Percentiles rank a stretch among this genome's conserved stretches.
Evolutionary conservation across 2,329 filamentous ascomycete genomes (phyloP).

Genomic region (Colletotrichum ledebouriae): DNA sequence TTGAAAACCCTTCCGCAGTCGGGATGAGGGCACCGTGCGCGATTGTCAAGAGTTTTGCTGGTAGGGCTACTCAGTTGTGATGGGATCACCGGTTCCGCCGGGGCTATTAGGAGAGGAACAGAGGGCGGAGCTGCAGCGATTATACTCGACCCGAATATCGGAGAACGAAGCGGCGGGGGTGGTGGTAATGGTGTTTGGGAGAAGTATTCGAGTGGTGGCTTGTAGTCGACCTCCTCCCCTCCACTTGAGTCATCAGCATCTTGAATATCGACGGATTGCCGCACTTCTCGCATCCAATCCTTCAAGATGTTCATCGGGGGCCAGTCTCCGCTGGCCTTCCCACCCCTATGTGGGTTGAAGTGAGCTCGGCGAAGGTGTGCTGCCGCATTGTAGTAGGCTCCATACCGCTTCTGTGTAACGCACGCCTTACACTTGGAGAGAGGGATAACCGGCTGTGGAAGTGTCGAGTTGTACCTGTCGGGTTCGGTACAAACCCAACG

Average conservation of each 20-base stretch:
- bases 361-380: conserved; percentile 70
- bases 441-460: conserved; percentile 64
- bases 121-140: conserved; percentile 30
- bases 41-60: conserved; percentile 54
- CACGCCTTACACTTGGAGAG: conserved; percentile 70
- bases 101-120: conserved; percentile 22
- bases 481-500: conserved; percentile 70
- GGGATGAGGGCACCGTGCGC: conserved; percentile 67
- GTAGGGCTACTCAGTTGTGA: conserved; percentile 47
- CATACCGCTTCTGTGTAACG: conserved; percentile 68
- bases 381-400: conserved; percentile 71
- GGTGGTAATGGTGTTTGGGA: conserved; percentile 32
- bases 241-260: conserved; percentile 64
- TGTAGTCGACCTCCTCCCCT: conserved; percentile 58
- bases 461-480: conserved; percentile 51
- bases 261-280: conserved; percentile 61
- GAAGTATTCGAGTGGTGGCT: conserved; percentile 36
- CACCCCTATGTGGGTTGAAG: conserved; percentile 68
- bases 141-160: conserved; percentile 24
- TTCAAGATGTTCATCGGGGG: conserved; percentile 69
- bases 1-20: conserved; percentile 73
- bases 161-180: conserved; percentile 31
- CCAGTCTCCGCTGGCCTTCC: conserved; percentile 71
- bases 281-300: conserved; percentile 73
- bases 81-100: conserved; percentile 22